Conservation (phyloP, 2,329 filamentous ascomycete genomes). For the Chrysosporium keratinophilum region DNA sequence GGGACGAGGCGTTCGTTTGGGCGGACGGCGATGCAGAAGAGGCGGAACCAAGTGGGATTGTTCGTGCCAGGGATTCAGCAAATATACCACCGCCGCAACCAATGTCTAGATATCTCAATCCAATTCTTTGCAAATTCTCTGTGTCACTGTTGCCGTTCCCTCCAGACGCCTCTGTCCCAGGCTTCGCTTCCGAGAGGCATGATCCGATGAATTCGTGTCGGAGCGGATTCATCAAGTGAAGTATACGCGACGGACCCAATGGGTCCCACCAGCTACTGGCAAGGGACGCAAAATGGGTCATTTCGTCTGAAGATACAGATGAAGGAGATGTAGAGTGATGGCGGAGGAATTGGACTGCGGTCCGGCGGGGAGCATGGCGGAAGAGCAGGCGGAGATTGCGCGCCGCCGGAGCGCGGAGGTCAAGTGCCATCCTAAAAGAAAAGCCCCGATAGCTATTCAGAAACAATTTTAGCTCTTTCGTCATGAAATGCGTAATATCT, state of each 20-base stretch:
- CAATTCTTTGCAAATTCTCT: conserved; percentile 19
- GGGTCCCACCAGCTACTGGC: conserved; percentile 97
- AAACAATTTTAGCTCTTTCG: no score
- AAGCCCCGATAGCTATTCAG: background rate
- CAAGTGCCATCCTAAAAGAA: conserved; percentile 1
- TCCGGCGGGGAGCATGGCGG: conserved; percentile 10
- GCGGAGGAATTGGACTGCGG: conserved; percentile 11
- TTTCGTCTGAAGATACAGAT: conserved; percentile 77
- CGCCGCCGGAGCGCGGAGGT: conserved; percentile 1
- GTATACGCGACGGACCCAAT: conserved; percentile 76
- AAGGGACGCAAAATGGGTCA: conserved; percentile 88
- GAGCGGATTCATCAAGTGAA: conserved; percentile 96
- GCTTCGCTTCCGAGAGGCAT: conserved; percentile 50
- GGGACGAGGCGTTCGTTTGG: conserved; percentile 31
- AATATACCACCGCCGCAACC: conserved; percentile 97
- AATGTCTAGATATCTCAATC: conserved; percentile 71
- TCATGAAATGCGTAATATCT: no score
- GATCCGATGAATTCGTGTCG: conserved; percentile 80
- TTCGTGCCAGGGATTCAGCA: conserved; percentile 54
- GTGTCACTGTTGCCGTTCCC: background rate
- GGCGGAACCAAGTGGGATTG: conserved; percentile 23
- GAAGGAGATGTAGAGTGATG: conserved; percentile 30
- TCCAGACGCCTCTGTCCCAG: conserved; percentile 15
- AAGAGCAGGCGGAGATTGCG: conserved; percentile 13
- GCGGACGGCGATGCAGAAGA: conserved; percentile 18